phyloP scores from a whole-genome alignment of 2,329 filamentous ascomycete genomes.

The Venturia carpophila region DNA sequence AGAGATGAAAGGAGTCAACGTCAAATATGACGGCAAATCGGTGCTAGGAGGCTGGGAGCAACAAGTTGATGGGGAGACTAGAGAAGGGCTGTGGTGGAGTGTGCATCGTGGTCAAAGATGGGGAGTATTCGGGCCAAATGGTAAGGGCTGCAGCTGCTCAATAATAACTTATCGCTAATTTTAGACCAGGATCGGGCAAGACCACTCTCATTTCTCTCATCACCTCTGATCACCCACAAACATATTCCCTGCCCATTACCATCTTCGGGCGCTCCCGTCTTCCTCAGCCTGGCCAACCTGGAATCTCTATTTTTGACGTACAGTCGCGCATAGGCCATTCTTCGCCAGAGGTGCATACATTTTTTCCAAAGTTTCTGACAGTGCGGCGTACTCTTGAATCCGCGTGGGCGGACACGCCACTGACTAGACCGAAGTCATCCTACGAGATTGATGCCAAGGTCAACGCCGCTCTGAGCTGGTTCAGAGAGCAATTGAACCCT shows the following conservation, averaged over 20 bases:
- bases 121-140: constrained; percentile 90
- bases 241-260: constrained; percentile 79
- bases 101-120: constrained; percentile 78
- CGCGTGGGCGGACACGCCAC: constrained; percentile 85
- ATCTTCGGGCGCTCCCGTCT: constrained; percentile 78
- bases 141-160: constrained; percentile 24
- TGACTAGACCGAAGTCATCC: constrained; percentile 59
- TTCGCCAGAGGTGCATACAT: constrained; percentile 86
- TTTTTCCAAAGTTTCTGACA: constrained; percentile 73
- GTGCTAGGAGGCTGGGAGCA: constrained; percentile 77
- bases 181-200: constrained; percentile 64
- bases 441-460: constrained; percentile 51
- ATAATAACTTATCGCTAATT: not conserved
- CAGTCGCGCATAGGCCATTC: constrained; percentile 87
- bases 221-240: constrained; percentile 91
- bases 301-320: constrained; percentile 86
- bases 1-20: constrained; percentile 77
- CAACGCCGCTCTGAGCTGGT: constrained; percentile 65
- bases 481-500: constrained; percentile 68
- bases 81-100: constrained; percentile 69
- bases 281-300: constrained; percentile 61
- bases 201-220: constrained; percentile 89
- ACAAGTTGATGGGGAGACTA: constrained; percentile 40
- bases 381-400: constrained; percentile 71
- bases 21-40: constrained; percentile 66